Conservation (phyloP, 768 basidiomycete species). For the Suillus paluster region DNA sequence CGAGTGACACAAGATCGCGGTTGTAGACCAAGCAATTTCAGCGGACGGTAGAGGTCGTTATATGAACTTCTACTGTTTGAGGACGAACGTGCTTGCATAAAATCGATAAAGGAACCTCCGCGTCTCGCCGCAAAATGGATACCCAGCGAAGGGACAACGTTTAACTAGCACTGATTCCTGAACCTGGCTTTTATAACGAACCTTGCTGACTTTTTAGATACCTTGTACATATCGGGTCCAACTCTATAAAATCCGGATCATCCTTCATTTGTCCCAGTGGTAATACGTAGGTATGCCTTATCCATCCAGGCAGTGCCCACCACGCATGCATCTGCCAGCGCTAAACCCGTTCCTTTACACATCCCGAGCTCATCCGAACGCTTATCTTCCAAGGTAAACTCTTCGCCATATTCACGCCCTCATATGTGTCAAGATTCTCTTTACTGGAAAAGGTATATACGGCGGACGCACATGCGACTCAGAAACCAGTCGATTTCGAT, state of each 20-base stretch:
- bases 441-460: not conserved
- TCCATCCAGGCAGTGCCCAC: not conserved
- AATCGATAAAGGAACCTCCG: slow-evolving; percentile 17
- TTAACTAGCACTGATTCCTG: slow-evolving; percentile 7
- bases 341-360: not conserved
- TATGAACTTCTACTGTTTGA: slow-evolving; percentile 20
- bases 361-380: slow-evolving; percentile 26
- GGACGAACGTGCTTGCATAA: slow-evolving; percentile 42
- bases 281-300: not conserved
- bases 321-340: slow-evolving; percentile 2
- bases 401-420: not conserved
- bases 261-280: not conserved
- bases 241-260: no score
- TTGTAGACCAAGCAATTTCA: slow-evolving; percentile 10
- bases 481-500: not conserved
- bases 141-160: slow-evolving; percentile 16
- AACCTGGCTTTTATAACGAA: slow-evolving; percentile 35
- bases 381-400: slow-evolving; percentile 12
- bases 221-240: slow-evolving; percentile 39
- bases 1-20: slow-evolving; percentile 2
- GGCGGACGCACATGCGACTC: not conserved
- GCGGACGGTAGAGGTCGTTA: slow-evolving; percentile 21
- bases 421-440: slow-evolving; percentile 1
- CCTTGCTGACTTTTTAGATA: slow-evolving; percentile 21
- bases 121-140: slow-evolving; percentile 11